A percentile compares a stretch with the other conserved stretches of the same genome.
Evolutionary conservation across 441 rosid species (phyloP).

Genomic region (Aleurites moluccanus): DNA sequence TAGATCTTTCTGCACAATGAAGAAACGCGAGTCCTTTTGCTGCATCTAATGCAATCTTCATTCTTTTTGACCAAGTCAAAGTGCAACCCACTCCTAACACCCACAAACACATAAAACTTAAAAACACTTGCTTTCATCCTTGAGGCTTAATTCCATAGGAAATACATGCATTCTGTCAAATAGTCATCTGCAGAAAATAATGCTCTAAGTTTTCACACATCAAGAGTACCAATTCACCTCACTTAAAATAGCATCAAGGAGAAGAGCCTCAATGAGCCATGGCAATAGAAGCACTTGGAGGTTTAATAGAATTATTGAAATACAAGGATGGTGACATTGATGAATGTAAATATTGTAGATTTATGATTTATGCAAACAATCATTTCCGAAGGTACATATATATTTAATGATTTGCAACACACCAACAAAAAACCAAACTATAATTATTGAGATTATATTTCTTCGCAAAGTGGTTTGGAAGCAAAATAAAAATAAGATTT

Average conservation of each 20-base stretch:
- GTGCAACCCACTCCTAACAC: constrained; percentile 78
- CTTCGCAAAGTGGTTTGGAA: too few relatives aligned
- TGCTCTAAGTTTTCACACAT: not conserved
- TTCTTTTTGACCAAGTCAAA: constrained; percentile 88
- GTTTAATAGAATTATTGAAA: not conserved
- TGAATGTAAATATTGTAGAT: not conserved
- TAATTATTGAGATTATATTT: too few relatives aligned
- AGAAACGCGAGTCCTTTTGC: constrained; percentile 97
- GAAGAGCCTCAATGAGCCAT: not conserved
- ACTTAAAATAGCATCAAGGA: not conserved
- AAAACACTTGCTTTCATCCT: not conserved
- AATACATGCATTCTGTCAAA: not conserved
- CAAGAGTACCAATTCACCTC: not conserved
- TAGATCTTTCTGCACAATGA: constrained; percentile 84
- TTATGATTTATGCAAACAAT: too few relatives aligned
- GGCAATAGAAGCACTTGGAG: not conserved
- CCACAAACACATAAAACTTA: constrained; percentile 23
- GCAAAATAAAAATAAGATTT: too few relatives aligned
- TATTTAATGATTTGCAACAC: too few relatives aligned
- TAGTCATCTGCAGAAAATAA: not conserved
- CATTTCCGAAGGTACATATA: too few relatives aligned
- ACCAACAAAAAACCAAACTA: too few relatives aligned
- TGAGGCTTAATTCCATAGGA: constrained; percentile 7
- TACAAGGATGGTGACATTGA: not conserved
- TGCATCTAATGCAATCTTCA: constrained; percentile 92